A percentile compares a stretch with the other conserved stretches of the same genome.
Evolutionary conservation across 2,329 filamentous ascomycete species (phyloP).

Genomic region (Lecanicillium sp.): DNA sequence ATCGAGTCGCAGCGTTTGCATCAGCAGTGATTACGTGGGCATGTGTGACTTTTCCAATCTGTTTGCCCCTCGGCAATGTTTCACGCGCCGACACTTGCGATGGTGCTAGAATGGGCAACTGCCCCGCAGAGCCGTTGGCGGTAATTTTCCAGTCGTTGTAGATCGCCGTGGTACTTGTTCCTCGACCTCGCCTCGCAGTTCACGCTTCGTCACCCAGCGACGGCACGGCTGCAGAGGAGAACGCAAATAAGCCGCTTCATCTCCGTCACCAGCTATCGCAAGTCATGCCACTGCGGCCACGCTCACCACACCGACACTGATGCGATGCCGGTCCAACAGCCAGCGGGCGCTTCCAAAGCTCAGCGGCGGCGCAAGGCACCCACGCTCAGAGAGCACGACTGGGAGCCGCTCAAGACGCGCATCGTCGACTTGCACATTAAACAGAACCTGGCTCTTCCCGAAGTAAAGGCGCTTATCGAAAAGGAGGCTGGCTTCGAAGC

Average conservation of each 20-base stretch:
- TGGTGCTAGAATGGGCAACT: neutral
- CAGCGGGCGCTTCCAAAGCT: neutral
- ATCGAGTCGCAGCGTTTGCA: too few relatives aligned
- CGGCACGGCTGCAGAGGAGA: too few relatives aligned
- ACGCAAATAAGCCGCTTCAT: too few relatives aligned
- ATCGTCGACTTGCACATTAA: slow-evolving; percentile 1
- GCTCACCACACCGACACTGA: too few relatives aligned
- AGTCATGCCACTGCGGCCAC: too few relatives aligned
- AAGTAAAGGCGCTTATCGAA: neutral
- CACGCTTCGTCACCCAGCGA: too few relatives aligned
- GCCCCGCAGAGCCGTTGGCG: neutral
- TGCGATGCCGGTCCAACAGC: neutral
- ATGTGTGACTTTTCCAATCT: too few relatives aligned
- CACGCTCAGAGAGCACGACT: neutral
- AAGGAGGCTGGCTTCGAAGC: slow-evolving; percentile 1
- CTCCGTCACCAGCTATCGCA: too few relatives aligned
- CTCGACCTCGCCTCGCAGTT: too few relatives aligned
- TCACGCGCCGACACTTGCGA: neutral
- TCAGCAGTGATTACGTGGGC: too few relatives aligned
- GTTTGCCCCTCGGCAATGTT: too few relatives aligned
- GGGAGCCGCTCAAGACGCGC: slow-evolving; percentile 1
- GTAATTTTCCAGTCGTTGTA: neutral
- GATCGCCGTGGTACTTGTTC: neutral
- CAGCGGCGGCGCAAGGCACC: slow-evolving; percentile 5
- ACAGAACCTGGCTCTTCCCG: neutral